Conservation (phyloP, 2,329 filamentous ascomycete species). For the Trichoderma afroharzianum region DNA sequence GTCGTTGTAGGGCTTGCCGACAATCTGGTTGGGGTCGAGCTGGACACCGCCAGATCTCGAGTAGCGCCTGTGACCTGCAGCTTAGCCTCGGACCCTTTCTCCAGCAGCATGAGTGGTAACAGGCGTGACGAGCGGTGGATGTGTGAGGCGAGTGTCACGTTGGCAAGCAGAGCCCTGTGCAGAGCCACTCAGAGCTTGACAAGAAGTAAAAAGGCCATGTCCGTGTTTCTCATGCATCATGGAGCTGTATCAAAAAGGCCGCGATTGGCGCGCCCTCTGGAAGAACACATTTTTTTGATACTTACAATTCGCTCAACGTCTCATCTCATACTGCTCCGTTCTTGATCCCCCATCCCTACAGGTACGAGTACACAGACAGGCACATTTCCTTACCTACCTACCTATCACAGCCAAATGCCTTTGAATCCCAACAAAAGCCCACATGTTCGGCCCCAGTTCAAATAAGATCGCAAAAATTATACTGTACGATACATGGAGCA, state of each 20-base stretch:
- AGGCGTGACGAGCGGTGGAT: slow-evolving; percentile 2
- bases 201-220: not conserved
- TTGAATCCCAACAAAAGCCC: not conserved
- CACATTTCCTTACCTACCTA: not conserved
- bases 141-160: slow-evolving; percentile 10
- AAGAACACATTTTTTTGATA: not conserved
- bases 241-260: not conserved
- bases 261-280: slow-evolving; percentile 1
- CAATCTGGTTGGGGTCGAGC: not conserved
- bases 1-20: slow-evolving; percentile 1
- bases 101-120: not conserved
- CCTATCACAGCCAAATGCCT: not conserved
- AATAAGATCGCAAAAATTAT: not conserved
- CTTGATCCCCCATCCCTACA: not conserved
- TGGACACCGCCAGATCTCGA: slow-evolving; percentile 21
- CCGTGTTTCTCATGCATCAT: not conserved
- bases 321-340: not conserved
- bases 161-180: not conserved
- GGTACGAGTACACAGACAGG: not conserved
- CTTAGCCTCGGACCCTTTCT: not conserved
- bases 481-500: not conserved
- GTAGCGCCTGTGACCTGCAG: slow-evolving; percentile 5
- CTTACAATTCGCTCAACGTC: not conserved
- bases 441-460: not conserved
- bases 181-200: not conserved